A percentile compares a stretch with the other conserved stretches of the same genome.
Conservation (phyloP, 2,329 filamentous ascomycete species). For the Diaporthe eres region DNA sequence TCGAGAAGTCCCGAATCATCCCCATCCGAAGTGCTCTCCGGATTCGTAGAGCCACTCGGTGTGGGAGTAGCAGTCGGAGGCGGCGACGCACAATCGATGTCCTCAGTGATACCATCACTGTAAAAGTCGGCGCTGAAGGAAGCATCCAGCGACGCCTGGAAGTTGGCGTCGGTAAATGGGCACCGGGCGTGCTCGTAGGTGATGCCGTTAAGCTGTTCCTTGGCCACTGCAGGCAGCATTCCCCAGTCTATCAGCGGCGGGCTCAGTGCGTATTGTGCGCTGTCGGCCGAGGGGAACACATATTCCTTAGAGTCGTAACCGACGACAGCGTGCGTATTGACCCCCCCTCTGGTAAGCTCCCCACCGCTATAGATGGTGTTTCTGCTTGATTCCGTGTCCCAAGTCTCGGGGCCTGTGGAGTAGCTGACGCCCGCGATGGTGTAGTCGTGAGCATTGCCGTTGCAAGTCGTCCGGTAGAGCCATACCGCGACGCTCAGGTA, state of each 20-base stretch:
- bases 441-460: slow-evolving; percentile 5
- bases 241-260: slow-evolving; percentile 7
- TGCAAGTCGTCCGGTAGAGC: not conserved
- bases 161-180: slow-evolving; percentile 1
- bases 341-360: not conserved
- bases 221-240: not conserved
- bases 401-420: slow-evolving; percentile 3
- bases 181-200: slow-evolving; percentile 5
- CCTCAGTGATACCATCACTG: not conserved
- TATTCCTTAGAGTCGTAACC: slow-evolving; percentile 15
- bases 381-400: slow-evolving; percentile 3
- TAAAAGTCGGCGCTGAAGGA: not conserved
- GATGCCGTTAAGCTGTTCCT: slow-evolving; percentile 4
- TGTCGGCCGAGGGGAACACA: slow-evolving; percentile 1
- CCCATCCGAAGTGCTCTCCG: not conserved
- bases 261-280: not conserved
- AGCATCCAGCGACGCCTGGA: slow-evolving; percentile 5
- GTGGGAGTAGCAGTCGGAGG: not conserved
- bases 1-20: not conserved
- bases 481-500: not conserved
- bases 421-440: slow-evolving; percentile 10
- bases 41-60: not conserved
- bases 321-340: not conserved
- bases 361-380: slow-evolving; percentile 6
- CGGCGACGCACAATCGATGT: not conserved